Evolutionary conservation across 2,329 filamentous ascomycete species (phyloP).

Genomic region (Penicillium sp.): DNA sequence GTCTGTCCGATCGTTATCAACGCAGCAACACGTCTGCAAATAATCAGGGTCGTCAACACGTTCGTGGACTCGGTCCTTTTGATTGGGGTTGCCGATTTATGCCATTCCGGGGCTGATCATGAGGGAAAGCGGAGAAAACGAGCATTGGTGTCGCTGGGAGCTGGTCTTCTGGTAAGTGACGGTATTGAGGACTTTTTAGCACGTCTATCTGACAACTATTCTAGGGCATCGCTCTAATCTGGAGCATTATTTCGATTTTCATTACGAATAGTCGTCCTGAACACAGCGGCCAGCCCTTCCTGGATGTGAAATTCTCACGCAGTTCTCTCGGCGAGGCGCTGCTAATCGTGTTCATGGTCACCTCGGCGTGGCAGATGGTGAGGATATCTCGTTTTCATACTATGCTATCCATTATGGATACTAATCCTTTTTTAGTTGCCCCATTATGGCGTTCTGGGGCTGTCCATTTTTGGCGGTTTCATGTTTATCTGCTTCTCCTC

Average conservation of each 20-base stretch:
- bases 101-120: slow-evolving; percentile 15
- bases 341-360: slow-evolving; percentile 30
- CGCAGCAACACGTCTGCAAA: slow-evolving; percentile 32
- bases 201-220: slow-evolving; percentile 3
- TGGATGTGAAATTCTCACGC: slow-evolving; percentile 36
- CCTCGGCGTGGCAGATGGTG: slow-evolving; percentile 40
- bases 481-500: slow-evolving; percentile 33
- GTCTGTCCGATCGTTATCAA: slow-evolving; percentile 45
- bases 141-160: slow-evolving; percentile 26
- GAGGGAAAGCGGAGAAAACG: slow-evolving; percentile 24
- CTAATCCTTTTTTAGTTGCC: slow-evolving; percentile 33
- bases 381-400: slow-evolving; percentile 15
- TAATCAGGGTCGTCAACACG: slow-evolving; percentile 36
- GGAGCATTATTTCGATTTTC: slow-evolving; percentile 32
- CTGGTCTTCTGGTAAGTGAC: slow-evolving; percentile 28
- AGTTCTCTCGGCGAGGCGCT: slow-evolving; percentile 36
- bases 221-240: slow-evolving; percentile 35
- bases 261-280: slow-evolving; percentile 35
- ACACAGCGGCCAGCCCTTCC: slow-evolving; percentile 37
- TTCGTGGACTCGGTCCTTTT: slow-evolving; percentile 42
- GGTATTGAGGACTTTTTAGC: neutral
- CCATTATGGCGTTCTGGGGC: slow-evolving; percentile 37
- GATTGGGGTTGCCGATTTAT: slow-evolving; percentile 31
- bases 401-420: neutral
- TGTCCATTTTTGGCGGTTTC: slow-evolving; percentile 36